A percentile compares a stretch with the other conserved stretches of the same genome.
phyloP scores from a whole-genome alignment of 1,284 basidiomycete species.

The Calocybe gambosa region DNA sequence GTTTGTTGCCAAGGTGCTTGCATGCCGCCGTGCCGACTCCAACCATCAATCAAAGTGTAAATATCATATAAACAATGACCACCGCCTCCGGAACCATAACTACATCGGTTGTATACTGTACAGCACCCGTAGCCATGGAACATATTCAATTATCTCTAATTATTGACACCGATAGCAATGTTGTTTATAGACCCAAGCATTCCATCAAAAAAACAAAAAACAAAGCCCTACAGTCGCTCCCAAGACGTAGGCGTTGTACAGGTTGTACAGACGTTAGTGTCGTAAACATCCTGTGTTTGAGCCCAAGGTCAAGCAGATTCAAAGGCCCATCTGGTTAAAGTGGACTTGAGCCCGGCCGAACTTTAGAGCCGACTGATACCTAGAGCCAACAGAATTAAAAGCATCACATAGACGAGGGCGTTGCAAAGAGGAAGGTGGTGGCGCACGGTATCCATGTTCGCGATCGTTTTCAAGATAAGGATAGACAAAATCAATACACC shows the following conservation, averaged over 20 bases:
- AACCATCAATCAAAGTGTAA: background rate
- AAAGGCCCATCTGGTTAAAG: constrained; percentile 6
- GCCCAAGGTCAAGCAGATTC: background rate
- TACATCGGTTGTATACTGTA: background rate
- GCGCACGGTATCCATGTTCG: constrained; percentile 20
- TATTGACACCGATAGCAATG: constrained; percentile 10
- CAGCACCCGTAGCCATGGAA: background rate
- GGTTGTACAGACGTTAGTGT: background rate
- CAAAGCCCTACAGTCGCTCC: background rate
- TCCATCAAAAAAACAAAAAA: background rate
- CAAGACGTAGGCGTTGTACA: too few species aligned
- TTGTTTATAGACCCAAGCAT: constrained; percentile 1
- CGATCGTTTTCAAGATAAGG: constrained; percentile 14
- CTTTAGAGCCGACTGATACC: constrained; percentile 19
- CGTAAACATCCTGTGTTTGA: background rate
- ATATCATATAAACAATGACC: background rate
- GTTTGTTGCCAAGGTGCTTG: constrained; percentile 9
- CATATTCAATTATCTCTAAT: background rate
- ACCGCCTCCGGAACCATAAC: background rate
- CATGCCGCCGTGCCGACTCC: background rate
- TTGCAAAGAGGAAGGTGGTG: constrained; percentile 23
- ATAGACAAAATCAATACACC: constrained; percentile 8
- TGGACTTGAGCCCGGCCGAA: background rate
- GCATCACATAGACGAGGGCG: constrained; percentile 21
- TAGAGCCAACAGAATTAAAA: constrained; percentile 21